Evolutionary conservation across 768 basidiomycete genomes (phyloP), one percentile per base, ranked within the genome.

Genomic region (Tephrocybe sp.): DNA sequence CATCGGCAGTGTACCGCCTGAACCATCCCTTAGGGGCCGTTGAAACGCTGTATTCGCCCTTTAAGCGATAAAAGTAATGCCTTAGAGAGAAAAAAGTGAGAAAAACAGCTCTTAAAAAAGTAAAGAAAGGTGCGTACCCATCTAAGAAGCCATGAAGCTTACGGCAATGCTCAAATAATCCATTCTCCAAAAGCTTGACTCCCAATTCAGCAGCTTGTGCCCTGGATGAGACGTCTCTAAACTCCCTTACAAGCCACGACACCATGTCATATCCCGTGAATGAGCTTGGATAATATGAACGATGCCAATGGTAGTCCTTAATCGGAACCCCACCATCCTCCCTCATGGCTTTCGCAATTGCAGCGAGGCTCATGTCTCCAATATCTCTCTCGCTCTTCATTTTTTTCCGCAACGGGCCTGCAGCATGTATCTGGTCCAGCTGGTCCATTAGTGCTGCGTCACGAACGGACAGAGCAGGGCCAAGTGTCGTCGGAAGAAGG

Each of bases 221-320:
- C 45, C 91, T 75, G 13, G 87, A 89, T 1, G 87, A 85, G 6
- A 97, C 83, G 63, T 98, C 95, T 26, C 84, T 80, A 62, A 94
- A 98, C 66, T 94, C 89, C 30, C 89, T 80, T n/a, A 90, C 82
- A 16, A 97, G 72, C 95, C 95, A 98, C 1, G 86, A 87, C 19
- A 94, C 89, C 58, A 98, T 84, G 36, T 93, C 91, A 55, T 82
- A 85, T 1, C 95, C 95, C 9, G 85, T 91, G 65, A 98, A 98
- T 4, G 88, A 85, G 55, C 93, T 87, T 3, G 81, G 78, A 61
- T 92, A 91, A 33, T 76, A 78, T 14, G 67, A 72, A 11, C 77
- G 74, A 63, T 94, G 89, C 92, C 93, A 98, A 48, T 82, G 83
- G 57, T 91, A 79, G 52, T 89, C 80, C 60, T 91, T 87, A 69